A percentile compares a stretch with the other conserved stretches of the same genome.
Conservation (phyloP, 805 yeast species). For the Sugiyamaella mastotermitis region DNA sequence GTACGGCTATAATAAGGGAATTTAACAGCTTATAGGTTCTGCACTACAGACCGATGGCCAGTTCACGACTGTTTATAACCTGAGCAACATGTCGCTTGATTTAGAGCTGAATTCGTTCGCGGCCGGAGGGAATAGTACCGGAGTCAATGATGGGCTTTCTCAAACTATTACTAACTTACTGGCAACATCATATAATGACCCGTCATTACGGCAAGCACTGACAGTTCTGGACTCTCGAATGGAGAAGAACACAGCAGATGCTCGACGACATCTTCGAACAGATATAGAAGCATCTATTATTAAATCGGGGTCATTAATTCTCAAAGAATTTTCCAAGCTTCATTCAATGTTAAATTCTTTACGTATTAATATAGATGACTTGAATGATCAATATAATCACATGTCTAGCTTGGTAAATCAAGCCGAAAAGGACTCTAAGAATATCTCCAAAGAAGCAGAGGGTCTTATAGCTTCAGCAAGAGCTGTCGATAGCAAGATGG, state of each 20-base stretch:
- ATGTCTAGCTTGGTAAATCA: slow-evolving; percentile 21
- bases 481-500: slow-evolving; percentile 20
- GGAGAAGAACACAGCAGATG: slow-evolving; percentile 27
- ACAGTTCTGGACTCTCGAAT: slow-evolving; percentile 26
- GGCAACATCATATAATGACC: slow-evolving; percentile 31
- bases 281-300: slow-evolving; percentile 31
- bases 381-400: slow-evolving; percentile 16
- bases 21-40: too few species aligned
- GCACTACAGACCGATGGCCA: too few species aligned
- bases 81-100: too few species aligned
- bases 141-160: slow-evolving; percentile 14
- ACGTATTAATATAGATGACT: slow-evolving; percentile 19
- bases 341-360: slow-evolving; percentile 23
- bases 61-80: too few species aligned
- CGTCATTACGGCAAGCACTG: slow-evolving; percentile 27
- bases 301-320: slow-evolving; percentile 25
- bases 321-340: slow-evolving; percentile 31
- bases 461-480: slow-evolving; percentile 22
- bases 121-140: too few species aligned
- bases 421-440: slow-evolving; percentile 21
- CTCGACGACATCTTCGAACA: slow-evolving; percentile 29
- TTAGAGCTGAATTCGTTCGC: too few species aligned
- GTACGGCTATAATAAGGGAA: too few species aligned
- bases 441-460: slow-evolving; percentile 25
- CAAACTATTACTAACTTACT: slow-evolving; percentile 24